These are phyloP conservation scores for Candida namnaoensis DNA, from an alignment of 805 yeast genomes.

Conservation along the genomic window DNA sequence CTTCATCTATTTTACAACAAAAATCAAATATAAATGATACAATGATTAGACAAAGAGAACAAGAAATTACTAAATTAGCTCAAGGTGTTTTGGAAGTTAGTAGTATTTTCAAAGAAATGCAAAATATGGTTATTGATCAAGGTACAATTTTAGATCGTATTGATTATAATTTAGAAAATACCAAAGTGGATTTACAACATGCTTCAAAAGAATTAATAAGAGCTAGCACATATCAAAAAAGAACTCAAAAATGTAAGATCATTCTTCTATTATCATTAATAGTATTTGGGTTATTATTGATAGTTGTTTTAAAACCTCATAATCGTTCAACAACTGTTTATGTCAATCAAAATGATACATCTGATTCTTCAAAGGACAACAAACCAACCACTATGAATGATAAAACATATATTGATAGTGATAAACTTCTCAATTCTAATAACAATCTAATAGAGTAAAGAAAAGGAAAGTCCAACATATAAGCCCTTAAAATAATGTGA, in stretches of 20 bases:
- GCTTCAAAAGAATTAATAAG: slow-evolving; percentile 72
- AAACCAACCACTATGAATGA: too few relatives aligned
- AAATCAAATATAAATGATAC: slow-evolving; percentile 27
- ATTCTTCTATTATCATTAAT: slow-evolving; percentile 66
- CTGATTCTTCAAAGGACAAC: not conserved
- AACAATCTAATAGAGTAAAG: too few relatives aligned
- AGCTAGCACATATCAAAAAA: slow-evolving; percentile 76
- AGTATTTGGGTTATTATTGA: slow-evolving; percentile 61
- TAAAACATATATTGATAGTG: too few relatives aligned
- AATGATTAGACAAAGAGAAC: slow-evolving; percentile 64
- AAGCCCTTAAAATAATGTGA: too few relatives aligned
- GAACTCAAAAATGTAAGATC: slow-evolving; percentile 85
- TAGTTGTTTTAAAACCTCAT: slow-evolving; percentile 62
- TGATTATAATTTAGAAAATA: slow-evolving; percentile 80
- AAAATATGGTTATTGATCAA: slow-evolving; percentile 86
- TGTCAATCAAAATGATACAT: too few relatives aligned
- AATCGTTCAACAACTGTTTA: not conserved
- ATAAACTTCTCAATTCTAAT: too few relatives aligned
- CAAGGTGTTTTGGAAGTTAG: slow-evolving; percentile 92
- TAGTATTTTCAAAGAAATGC: slow-evolving; percentile 89
- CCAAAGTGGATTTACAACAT: slow-evolving; percentile 64
- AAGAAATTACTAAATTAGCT: slow-evolving; percentile 84
- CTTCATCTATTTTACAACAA: slow-evolving; percentile 28
- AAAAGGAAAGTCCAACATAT: too few relatives aligned
- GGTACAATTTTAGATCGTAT: slow-evolving; percentile 91